Conservation (phyloP, 2,329 filamentous ascomycete genomes). For the Colletotrichum somersetense region DNA sequence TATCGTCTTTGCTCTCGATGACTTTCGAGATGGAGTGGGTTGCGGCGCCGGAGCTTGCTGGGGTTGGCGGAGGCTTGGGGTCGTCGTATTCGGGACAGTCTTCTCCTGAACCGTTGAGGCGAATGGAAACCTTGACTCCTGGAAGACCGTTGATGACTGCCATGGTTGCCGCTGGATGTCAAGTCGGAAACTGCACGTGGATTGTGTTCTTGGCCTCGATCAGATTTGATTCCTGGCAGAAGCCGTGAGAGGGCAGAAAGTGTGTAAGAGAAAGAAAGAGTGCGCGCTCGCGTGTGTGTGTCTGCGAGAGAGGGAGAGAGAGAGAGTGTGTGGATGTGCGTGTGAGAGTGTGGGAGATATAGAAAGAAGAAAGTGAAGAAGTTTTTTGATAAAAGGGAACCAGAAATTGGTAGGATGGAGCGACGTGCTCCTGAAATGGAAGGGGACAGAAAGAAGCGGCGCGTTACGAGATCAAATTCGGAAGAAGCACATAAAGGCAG, state of each 20-base stretch:
- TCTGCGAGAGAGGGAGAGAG: too few species aligned
- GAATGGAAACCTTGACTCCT: slow-evolving; percentile 5
- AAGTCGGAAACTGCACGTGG: background rate
- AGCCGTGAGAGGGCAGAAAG: background rate
- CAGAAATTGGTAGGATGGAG: background rate
- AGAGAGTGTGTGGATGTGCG: too few species aligned
- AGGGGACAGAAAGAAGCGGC: background rate
- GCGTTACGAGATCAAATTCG: background rate
- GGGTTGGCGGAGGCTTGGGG: background rate
- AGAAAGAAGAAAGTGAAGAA: background rate
- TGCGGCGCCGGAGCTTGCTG: background rate
- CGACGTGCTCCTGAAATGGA: background rate
- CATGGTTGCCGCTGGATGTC: background rate
- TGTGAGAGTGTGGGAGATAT: background rate
- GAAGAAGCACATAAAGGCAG: background rate
- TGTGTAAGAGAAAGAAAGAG: background rate
- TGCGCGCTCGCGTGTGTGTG: too few species aligned
- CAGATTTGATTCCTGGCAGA: background rate
- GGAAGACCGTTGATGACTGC: slow-evolving; percentile 25
- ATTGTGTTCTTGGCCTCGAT: background rate
- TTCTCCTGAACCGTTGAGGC: background rate
- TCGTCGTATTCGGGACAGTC: slow-evolving; percentile 26
- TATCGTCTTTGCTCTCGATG: slow-evolving; percentile 22
- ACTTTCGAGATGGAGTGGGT: slow-evolving; percentile 7
- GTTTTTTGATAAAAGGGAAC: too few species aligned